Evolutionary conservation across 768 basidiomycete species (phyloP).

Genomic region (Auricularia sp.): DNA sequence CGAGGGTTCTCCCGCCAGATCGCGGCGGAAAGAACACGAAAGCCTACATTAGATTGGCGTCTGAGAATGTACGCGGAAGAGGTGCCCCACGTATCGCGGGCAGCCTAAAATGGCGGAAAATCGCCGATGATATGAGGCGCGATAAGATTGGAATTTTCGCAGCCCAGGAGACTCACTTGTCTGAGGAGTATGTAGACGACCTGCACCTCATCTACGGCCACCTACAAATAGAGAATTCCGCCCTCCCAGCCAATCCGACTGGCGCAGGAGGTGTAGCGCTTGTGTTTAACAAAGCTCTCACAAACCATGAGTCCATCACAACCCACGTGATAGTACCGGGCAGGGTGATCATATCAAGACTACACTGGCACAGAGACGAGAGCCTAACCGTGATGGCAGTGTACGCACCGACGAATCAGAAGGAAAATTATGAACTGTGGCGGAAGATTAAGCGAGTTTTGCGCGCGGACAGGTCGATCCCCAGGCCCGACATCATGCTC

Average conservation of each 20-base stretch:
- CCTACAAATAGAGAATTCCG: background rate
- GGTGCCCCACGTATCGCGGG: background rate
- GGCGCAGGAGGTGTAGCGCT: background rate
- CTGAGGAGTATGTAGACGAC: background rate
- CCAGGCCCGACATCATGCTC: slow-evolving; percentile 9
- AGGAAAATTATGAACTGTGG: background rate
- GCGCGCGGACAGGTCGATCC: background rate
- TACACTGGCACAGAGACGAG: background rate
- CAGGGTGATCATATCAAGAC: background rate
- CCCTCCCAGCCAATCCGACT: background rate
- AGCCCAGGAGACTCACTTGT: background rate
- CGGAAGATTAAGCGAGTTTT: background rate
- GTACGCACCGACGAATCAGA: background rate
- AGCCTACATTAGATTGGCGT: background rate
- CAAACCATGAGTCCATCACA: background rate
- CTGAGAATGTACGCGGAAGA: background rate
- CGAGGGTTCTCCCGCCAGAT: background rate
- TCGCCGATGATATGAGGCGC: background rate
- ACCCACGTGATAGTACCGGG: background rate
- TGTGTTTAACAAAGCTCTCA: background rate
- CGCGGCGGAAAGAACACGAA: background rate
- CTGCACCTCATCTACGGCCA: background rate
- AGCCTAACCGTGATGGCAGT: background rate
- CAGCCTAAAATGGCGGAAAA: background rate
- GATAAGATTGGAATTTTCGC: background rate